These are phyloP conservation scores for Sarcodon aspratus DNA, from an alignment of 768 basidiomycete species.

Conservation along the genomic window DNA sequence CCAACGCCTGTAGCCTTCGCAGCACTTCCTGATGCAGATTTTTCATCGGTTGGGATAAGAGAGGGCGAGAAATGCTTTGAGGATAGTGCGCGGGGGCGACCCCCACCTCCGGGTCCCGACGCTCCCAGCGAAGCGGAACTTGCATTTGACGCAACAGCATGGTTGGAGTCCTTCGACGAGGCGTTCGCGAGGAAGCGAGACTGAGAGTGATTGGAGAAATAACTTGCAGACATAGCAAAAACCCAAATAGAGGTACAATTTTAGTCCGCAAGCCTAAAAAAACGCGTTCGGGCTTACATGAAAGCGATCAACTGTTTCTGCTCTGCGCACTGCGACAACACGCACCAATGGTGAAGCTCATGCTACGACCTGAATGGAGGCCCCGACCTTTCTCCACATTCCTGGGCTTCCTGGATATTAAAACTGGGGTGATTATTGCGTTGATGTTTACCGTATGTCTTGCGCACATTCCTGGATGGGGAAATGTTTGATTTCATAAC, in stretches of 20 bases:
- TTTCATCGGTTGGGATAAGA: constrained; percentile 30
- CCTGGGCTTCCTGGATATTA: constrained; percentile 82
- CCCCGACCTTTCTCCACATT: constrained; percentile 77
- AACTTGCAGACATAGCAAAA: constrained; percentile 23
- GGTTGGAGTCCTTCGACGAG: constrained; percentile 8
- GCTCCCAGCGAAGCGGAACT: too few species aligned
- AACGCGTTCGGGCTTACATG: too few species aligned
- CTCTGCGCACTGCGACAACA: neutral
- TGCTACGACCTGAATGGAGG: constrained; percentile 73
- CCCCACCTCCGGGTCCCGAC: neutral
- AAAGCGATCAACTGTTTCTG: too few species aligned
- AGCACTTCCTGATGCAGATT: constrained; percentile 11
- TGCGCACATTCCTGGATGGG: neutral
- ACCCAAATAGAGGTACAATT: neutral
- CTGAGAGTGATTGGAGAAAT: constrained; percentile 76
- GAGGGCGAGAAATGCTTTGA: constrained; percentile 73
- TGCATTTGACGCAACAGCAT: neutral
- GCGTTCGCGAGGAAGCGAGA: constrained; percentile 57
- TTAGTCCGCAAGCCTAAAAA: neutral
- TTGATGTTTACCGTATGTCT: constrained; percentile 77
- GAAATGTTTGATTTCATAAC: constrained; percentile 6
- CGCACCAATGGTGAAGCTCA: constrained; percentile 51
- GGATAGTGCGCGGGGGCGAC: constrained; percentile 38
- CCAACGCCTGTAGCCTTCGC: constrained; percentile 29
- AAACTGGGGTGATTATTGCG: constrained; percentile 83